Evolutionary conservation across 1,284 basidiomycete genomes (phyloP).

Genomic region (Boletellus dicymbophilus): DNA sequence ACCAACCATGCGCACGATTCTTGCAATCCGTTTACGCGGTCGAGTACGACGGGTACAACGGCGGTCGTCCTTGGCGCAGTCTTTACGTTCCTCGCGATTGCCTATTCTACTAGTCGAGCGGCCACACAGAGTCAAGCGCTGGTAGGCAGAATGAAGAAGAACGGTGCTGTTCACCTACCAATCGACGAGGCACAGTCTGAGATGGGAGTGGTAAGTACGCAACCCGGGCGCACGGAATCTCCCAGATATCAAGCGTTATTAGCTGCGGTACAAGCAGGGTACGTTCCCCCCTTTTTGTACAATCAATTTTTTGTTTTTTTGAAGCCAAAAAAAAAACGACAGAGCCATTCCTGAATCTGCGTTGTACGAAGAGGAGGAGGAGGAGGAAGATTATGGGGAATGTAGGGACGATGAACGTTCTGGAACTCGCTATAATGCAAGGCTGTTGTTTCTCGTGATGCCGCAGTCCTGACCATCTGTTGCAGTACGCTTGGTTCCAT

Average conservation of each 20-base stretch:
- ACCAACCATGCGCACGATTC: constrained; percentile 85
- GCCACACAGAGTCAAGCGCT: constrained; percentile 94
- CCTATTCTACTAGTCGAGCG: constrained; percentile 95
- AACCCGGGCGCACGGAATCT: constrained; percentile 85
- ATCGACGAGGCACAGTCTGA: constrained; percentile 58
- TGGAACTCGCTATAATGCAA: constrained; percentile 96
- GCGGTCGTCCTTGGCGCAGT: constrained; percentile 90
- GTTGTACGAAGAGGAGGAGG: constrained; percentile 83
- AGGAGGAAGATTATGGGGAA: constrained; percentile 67
- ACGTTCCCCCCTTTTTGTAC: constrained; percentile 22
- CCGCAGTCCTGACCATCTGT: constrained; percentile 5
- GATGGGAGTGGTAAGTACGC: constrained; percentile 77
- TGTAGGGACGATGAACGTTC: constrained; percentile 90
- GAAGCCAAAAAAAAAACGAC: too few relatives aligned
- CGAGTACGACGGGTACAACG: constrained; percentile 78
- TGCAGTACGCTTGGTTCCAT: constrained; percentile 97
- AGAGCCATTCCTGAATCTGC: constrained; percentile 94
- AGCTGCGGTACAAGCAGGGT: constrained; percentile 96
- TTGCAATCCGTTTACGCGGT: constrained; percentile 87
- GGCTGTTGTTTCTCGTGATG: constrained; percentile 21
- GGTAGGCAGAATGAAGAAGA: constrained; percentile 72
- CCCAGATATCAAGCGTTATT: constrained; percentile 94
- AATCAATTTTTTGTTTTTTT: too few relatives aligned
- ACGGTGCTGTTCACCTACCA: constrained; percentile 64
- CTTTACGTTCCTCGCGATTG: constrained; percentile 98